phyloP scores from a whole-genome alignment of 1,284 basidiomycete genomes.

The Fomitopsis palustris region DNA sequence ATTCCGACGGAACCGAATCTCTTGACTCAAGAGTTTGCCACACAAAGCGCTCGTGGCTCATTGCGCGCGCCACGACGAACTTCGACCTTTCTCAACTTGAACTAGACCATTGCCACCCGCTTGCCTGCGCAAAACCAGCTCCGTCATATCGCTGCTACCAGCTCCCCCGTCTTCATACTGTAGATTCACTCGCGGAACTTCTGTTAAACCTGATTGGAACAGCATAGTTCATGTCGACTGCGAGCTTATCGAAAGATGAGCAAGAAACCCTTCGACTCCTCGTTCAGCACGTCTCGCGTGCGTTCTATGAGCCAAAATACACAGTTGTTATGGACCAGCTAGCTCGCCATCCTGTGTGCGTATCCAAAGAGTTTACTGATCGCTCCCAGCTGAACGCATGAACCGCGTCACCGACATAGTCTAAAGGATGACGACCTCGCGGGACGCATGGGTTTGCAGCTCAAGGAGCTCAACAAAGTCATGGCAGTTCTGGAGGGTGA shows the following conservation, averaged over 20 bases:
- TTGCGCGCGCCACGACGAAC: too few relatives aligned
- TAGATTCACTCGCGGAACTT: too few relatives aligned
- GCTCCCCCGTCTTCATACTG: too few relatives aligned
- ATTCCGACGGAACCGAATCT: too few relatives aligned
- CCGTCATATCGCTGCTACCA: too few relatives aligned
- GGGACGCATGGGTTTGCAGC: slow-evolving; percentile 80
- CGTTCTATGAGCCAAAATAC: slow-evolving; percentile 93
- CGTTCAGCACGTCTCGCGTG: slow-evolving; percentile 88
- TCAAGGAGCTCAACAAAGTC: slow-evolving; percentile 93
- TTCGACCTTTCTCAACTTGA: too few relatives aligned
- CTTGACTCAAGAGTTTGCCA: too few relatives aligned
- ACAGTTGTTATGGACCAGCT: slow-evolving; percentile 93
- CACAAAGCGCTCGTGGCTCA: too few relatives aligned
- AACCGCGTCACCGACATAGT: slow-evolving; percentile 34
- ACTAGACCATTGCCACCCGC: too few relatives aligned
- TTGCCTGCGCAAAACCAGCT: too few relatives aligned
- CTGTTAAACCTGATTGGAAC: too few relatives aligned
- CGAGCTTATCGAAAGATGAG: slow-evolving; percentile 57
- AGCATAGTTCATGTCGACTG: slow-evolving; percentile 25
- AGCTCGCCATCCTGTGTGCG: slow-evolving; percentile 89
- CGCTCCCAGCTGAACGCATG: not conserved
- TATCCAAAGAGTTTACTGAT: slow-evolving; percentile 27
- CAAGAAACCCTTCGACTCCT: slow-evolving; percentile 75
- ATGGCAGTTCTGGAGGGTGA: slow-evolving; percentile 86
- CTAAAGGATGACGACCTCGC: slow-evolving; percentile 92